These are phyloP conservation scores for Fennellomyces sp. DNA, from an alignment of 371 early-diverging fungal species.

Conservation along the genomic window DNA sequence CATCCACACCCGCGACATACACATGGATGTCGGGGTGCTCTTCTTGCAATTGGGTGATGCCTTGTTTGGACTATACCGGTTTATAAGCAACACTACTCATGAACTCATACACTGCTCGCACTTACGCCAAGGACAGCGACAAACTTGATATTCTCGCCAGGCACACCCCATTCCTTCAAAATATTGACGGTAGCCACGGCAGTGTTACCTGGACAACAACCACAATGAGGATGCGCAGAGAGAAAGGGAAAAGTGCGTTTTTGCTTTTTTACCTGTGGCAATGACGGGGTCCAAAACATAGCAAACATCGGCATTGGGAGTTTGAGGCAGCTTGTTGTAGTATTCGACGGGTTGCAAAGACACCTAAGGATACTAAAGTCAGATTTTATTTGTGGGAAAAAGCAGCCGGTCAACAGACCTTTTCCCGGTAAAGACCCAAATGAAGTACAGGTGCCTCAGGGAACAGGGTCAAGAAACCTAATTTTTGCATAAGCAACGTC, in stretches of 20 bases:
- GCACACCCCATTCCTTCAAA: conserved; percentile 80
- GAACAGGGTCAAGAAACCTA: conserved; percentile 70
- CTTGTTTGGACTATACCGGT: conserved; percentile 52
- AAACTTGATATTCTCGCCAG: conserved; percentile 68
- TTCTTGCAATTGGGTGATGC: conserved; percentile 58
- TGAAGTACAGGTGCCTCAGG: conserved; percentile 80
- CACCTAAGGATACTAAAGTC: conserved; percentile 26
- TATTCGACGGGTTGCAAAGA: conserved; percentile 91
- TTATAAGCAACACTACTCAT: not conserved
- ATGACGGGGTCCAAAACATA: conserved; percentile 85
- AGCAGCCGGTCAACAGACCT: conserved; percentile 38
- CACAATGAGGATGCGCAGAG: no score
- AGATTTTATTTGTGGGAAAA: not conserved
- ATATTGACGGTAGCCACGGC: conserved; percentile 82
- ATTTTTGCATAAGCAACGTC: not conserved
- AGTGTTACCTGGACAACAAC: conserved; percentile 56
- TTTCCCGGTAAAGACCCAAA: conserved; percentile 85
- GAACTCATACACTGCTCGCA: not conserved
- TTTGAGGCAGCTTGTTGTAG: conserved; percentile 85
- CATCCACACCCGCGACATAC: conserved; percentile 74
- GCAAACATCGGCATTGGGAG: conserved; percentile 70
- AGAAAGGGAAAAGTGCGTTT: not conserved
- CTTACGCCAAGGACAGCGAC: conserved; percentile 65
- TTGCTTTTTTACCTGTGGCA: conserved; percentile 64
- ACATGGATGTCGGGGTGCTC: conserved; percentile 81